Percentiles rank a stretch among this genome's conserved stretches.
Conservation (phyloP, 179 eudicot genomes). For the Nepenthes alata region DNA sequence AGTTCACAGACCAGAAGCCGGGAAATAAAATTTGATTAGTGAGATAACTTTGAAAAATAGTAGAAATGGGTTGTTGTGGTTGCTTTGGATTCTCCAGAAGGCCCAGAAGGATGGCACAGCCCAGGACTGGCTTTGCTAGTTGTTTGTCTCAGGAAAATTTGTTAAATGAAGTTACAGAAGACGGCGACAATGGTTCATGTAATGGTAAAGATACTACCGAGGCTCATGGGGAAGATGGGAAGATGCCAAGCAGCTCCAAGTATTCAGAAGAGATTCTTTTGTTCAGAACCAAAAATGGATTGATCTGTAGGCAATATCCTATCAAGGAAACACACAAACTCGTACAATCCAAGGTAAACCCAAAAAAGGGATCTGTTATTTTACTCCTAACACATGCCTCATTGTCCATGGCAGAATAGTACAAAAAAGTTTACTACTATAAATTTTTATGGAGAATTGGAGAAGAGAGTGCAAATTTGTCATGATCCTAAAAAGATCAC, state of each 20-base stretch:
- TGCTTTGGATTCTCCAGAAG: slow-evolving; percentile 79
- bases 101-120: slow-evolving; percentile 25
- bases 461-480: too few relatives aligned
- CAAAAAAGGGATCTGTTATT: background rate
- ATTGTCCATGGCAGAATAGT: too few relatives aligned
- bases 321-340: slow-evolving; percentile 70
- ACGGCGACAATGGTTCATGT: slow-evolving; percentile 30
- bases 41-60: background rate
- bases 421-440: too few relatives aligned
- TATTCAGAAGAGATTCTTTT: slow-evolving; percentile 65
- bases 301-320: slow-evolving; percentile 66
- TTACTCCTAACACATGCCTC: too few relatives aligned
- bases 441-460: too few relatives aligned
- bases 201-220: slow-evolving; percentile 44
- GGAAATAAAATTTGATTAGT: too few relatives aligned
- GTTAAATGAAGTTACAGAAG: slow-evolving; percentile 26
- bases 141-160: slow-evolving; percentile 35
- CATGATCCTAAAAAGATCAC: too few relatives aligned
- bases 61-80: slow-evolving; percentile 82
- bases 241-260: slow-evolving; percentile 34
- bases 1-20: too few relatives aligned
- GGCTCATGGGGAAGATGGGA: slow-evolving; percentile 44
- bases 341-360: slow-evolving; percentile 68
- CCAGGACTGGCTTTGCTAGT: slow-evolving; percentile 17
- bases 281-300: slow-evolving; percentile 45